phyloP scores from a whole-genome alignment of 257 asterid species.

The Coffea eugenioides region DNA sequence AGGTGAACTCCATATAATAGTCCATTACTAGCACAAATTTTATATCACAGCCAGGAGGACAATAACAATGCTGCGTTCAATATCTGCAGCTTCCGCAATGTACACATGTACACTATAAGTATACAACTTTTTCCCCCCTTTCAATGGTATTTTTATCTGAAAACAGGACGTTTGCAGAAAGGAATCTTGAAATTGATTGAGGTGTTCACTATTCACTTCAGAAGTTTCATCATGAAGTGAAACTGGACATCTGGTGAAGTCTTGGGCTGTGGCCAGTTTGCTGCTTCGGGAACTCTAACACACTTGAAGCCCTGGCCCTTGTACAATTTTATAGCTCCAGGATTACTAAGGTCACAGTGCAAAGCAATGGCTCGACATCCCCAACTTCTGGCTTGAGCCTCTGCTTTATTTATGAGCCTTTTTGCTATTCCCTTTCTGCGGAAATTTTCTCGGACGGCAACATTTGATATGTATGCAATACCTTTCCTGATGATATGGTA shows the following conservation, averaged over 20 bases:
- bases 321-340: constrained; percentile 70
- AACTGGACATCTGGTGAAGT: constrained; percentile 56
- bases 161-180: background rate
- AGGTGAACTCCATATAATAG: background rate
- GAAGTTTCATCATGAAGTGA: constrained; percentile 87
- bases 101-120: constrained; percentile 8
- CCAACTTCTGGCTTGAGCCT: constrained; percentile 77
- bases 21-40: constrained; percentile 3
- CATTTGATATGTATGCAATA: constrained; percentile 86
- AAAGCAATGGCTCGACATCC: constrained; percentile 87
- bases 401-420: constrained; percentile 66
- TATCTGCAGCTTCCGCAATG: constrained; percentile 8
- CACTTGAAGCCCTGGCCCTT: constrained; percentile 55
- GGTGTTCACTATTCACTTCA: constrained; percentile 21
- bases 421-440: constrained; percentile 82
- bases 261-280: constrained; percentile 90
- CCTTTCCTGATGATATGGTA: constrained; percentile 49
- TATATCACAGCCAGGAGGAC: constrained; percentile 17
- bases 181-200: constrained; percentile 1
- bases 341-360: constrained; percentile 71
- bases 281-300: constrained; percentile 63
- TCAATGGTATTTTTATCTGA: constrained; percentile 4
- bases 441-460: constrained; percentile 67
- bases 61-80: constrained; percentile 12
- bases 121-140: background rate